Evolutionary conservation across 257 asterid genomes (phyloP).

Genomic region (Solanum arcanum): DNA sequence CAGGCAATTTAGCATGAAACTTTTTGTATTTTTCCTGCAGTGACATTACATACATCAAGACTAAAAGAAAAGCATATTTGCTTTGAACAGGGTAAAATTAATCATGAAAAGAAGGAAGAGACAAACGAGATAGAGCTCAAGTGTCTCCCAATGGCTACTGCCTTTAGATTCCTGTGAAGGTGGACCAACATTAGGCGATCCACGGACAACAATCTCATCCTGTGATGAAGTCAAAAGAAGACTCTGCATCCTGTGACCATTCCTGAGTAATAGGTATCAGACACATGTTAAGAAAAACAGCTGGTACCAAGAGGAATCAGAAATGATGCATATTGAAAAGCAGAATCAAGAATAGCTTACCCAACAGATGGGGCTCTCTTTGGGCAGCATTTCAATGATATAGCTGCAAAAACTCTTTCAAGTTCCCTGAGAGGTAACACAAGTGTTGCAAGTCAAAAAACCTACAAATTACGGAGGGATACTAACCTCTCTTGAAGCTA

Average conservation of each 20-base stretch:
- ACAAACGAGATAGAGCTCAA: constrained; percentile 86
- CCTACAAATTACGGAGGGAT: constrained; percentile 5
- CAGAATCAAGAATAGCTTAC: constrained; percentile 18
- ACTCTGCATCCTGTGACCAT: constrained; percentile 40
- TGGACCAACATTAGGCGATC: constrained; percentile 39
- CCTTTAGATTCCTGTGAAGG: constrained; percentile 32
- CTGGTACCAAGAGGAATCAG: background rate
- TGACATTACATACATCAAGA: background rate
- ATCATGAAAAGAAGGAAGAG: background rate
- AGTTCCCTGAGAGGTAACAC: constrained; percentile 54
- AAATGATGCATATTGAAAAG: background rate
- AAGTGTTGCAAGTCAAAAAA: background rate
- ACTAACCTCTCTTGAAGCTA: constrained; percentile 2
- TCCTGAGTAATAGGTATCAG: constrained; percentile 34
- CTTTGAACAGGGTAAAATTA: background rate
- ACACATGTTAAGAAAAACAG: constrained; percentile 2
- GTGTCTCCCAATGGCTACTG: constrained; percentile 79
- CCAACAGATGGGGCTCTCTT: constrained; percentile 30
- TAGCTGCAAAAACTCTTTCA: constrained; percentile 64
- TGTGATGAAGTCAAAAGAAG: constrained; percentile 74
- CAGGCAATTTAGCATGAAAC: constrained; percentile 75
- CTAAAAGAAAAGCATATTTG: background rate
- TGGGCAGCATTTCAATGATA: constrained; percentile 86
- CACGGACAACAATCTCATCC: constrained; percentile 30
- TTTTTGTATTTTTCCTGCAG: constrained; percentile 74